Evolutionary conservation across 768 basidiomycete species (phyloP).

Genomic region (Leucocoprinus sp.): DNA sequence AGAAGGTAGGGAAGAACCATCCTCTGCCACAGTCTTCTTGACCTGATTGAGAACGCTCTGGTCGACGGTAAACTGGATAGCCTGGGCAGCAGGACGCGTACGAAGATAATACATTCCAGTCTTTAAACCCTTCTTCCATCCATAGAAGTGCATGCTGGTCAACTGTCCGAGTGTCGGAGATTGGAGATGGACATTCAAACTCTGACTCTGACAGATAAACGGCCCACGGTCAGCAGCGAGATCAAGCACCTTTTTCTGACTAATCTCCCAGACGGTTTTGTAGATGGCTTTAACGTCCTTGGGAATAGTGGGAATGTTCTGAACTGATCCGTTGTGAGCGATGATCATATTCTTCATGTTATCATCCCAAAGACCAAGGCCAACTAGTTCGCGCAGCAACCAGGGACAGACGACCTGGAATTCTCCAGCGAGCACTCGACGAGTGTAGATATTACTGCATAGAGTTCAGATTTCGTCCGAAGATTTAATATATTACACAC

Average conservation of each 20-base stretch:
- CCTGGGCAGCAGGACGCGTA: conserved; percentile 89
- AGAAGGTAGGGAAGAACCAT: conserved; percentile 16
- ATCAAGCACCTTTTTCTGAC: conserved; percentile 97
- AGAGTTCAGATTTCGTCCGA: conserved; percentile 11
- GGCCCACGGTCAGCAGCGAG: conserved; percentile 98
- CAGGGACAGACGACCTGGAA: conserved; percentile 99
- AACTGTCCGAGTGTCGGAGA: conserved; percentile 86
- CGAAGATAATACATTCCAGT: conserved; percentile 98
- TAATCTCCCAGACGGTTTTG: conserved; percentile 99
- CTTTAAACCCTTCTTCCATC: conserved; percentile 99
- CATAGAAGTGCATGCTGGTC: conserved; percentile 97
- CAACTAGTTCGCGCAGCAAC: conserved; percentile 96
- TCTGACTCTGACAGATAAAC: conserved; percentile 95
- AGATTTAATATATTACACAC: conserved; percentile 28
- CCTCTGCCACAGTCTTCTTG: conserved; percentile 32
- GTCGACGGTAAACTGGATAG: conserved; percentile 97
- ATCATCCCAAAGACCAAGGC: conserved; percentile 93
- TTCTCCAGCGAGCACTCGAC: conserved; percentile 97
- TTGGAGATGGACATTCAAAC: conserved; percentile 88
- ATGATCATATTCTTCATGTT: conserved; percentile 99
- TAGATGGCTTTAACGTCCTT: conserved; percentile 94
- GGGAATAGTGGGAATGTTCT: conserved; percentile 84
- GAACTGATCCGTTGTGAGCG: conserved; percentile 85
- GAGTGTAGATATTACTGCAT: conserved; percentile 91
- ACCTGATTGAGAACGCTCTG: conserved; percentile 64